Conservation (phyloP, 305 asterid species). For the Stenogyne calaminthoides region DNA sequence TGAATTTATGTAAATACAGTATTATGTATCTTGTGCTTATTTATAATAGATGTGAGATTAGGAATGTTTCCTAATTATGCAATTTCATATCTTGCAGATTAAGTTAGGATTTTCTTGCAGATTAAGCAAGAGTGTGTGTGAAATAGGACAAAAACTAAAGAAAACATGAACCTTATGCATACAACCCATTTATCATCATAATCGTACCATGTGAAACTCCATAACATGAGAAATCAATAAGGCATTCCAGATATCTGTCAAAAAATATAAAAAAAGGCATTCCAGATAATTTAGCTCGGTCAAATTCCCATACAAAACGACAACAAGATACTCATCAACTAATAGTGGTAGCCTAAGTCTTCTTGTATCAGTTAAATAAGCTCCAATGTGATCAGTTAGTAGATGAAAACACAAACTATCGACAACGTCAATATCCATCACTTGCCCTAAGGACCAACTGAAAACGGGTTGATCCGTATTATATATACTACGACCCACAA, state of each 20-base stretch:
- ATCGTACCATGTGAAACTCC: background rate
- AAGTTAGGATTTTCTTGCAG: too few relatives aligned
- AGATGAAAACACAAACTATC: conserved; percentile 40
- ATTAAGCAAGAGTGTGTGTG: background rate
- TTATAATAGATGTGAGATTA: too few relatives aligned
- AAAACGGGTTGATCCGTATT: background rate
- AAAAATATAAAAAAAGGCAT: too few relatives aligned
- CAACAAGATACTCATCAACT: background rate
- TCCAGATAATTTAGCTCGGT: background rate
- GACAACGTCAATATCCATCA: conserved; percentile 37
- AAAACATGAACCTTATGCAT: background rate
- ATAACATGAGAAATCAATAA: background rate
- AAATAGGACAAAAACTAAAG: background rate
- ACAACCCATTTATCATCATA: background rate
- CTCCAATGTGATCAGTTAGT: conserved; percentile 37
- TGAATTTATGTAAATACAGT: too few relatives aligned
- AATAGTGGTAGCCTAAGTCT: conserved; percentile 1
- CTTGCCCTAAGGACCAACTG: conserved; percentile 32
- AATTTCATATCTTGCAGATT: too few relatives aligned
- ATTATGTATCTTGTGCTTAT: too few relatives aligned
- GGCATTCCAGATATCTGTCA: too few relatives aligned
- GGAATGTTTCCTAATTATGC: too few relatives aligned
- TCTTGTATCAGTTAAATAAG: conserved; percentile 31
- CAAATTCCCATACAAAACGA: background rate
- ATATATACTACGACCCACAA: conserved; percentile 26